These are phyloP conservation scores for Sporothrix pseudoabietina DNA, from an alignment of 2,329 filamentous ascomycete genomes.

Conservation along the genomic window DNA sequence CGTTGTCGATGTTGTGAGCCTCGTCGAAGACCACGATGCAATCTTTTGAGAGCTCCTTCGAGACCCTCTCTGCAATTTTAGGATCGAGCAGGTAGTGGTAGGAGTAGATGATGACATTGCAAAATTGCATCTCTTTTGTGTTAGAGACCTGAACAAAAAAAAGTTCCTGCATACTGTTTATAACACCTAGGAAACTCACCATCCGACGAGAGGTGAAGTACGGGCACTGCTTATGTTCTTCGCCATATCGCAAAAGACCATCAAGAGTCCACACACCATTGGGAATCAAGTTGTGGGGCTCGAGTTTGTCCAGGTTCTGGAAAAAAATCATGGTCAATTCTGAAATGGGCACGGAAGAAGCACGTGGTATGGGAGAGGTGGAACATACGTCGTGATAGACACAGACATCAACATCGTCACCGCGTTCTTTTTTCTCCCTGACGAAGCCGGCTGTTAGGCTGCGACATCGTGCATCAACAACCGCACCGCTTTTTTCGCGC, in stretches of 20 bases:
- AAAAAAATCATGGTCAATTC: slow-evolving; percentile 30
- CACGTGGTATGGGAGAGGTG: background rate
- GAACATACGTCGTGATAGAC: slow-evolving; percentile 82
- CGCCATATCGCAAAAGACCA: slow-evolving; percentile 82
- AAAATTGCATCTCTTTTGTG: slow-evolving; percentile 82
- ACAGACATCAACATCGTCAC: slow-evolving; percentile 91
- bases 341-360: background rate
- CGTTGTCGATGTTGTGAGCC: slow-evolving; percentile 99
- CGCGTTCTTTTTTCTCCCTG: slow-evolving; percentile 94
- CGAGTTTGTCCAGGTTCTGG: slow-evolving; percentile 87
- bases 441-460: slow-evolving; percentile 96
- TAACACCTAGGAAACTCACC: slow-evolving; percentile 54
- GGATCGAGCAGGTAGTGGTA: slow-evolving; percentile 98
- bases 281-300: slow-evolving; percentile 91
- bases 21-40: slow-evolving; percentile 99
- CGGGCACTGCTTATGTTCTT: slow-evolving; percentile 94
- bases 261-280: slow-evolving; percentile 96
- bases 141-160: background rate
- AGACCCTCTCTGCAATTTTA: slow-evolving; percentile 91
- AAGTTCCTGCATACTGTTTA: background rate
- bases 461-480: slow-evolving; percentile 94
- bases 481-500: slow-evolving; percentile 88
- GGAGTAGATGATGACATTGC: slow-evolving; percentile 99
- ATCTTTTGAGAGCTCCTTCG: slow-evolving; percentile 84
- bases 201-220: slow-evolving; percentile 96